A percentile compares a stretch with the other conserved stretches of the same genome.
phyloP scores from a whole-genome alignment of 2,329 filamentous ascomycete species.

The Fusarium sp. region DNA sequence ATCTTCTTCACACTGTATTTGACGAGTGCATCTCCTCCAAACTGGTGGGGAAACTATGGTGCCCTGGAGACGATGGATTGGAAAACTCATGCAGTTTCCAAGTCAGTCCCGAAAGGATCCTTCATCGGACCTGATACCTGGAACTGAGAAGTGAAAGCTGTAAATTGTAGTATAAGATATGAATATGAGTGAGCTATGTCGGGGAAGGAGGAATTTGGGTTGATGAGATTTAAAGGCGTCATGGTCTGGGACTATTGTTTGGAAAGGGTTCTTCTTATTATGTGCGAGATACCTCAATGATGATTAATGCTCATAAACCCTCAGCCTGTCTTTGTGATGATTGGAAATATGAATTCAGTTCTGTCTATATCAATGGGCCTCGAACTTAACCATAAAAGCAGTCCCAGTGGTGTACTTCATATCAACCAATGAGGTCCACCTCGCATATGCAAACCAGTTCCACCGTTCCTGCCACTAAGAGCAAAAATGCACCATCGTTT shows the following conservation, averaged over 20 bases:
- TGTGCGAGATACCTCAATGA: slow-evolving; percentile 49
- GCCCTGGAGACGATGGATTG: slow-evolving; percentile 64
- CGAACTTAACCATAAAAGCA: not conserved
- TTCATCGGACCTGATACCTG: slow-evolving; percentile 66
- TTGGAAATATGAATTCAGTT: not conserved
- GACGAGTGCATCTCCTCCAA: slow-evolving; percentile 66
- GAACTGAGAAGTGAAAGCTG: slow-evolving; percentile 51
- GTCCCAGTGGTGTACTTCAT: not conserved
- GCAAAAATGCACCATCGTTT: slow-evolving; percentile 2
- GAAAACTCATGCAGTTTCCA: slow-evolving; percentile 59
- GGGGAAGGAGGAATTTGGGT: slow-evolving; percentile 32
- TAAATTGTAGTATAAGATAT: slow-evolving; percentile 5
- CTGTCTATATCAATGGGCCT: not conserved
- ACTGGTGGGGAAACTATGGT: slow-evolving; percentile 73
- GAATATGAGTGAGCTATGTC: slow-evolving; percentile 9
- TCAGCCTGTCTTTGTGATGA: not conserved
- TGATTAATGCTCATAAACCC: slow-evolving; percentile 42
- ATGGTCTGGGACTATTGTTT: slow-evolving; percentile 31
- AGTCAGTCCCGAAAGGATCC: slow-evolving; percentile 57
- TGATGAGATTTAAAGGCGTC: slow-evolving; percentile 35
- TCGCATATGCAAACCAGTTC: not conserved
- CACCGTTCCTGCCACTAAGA: not conserved
- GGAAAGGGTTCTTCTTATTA: slow-evolving; percentile 31
- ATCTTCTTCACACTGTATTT: slow-evolving; percentile 78
- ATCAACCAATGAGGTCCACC: not conserved